A percentile compares a stretch with the other conserved stretches of the same genome.
These are phyloP conservation scores for Stachybotrys echinatus DNA, from an alignment of 2,329 filamentous ascomycete genomes.

Conservation along the genomic window DNA sequence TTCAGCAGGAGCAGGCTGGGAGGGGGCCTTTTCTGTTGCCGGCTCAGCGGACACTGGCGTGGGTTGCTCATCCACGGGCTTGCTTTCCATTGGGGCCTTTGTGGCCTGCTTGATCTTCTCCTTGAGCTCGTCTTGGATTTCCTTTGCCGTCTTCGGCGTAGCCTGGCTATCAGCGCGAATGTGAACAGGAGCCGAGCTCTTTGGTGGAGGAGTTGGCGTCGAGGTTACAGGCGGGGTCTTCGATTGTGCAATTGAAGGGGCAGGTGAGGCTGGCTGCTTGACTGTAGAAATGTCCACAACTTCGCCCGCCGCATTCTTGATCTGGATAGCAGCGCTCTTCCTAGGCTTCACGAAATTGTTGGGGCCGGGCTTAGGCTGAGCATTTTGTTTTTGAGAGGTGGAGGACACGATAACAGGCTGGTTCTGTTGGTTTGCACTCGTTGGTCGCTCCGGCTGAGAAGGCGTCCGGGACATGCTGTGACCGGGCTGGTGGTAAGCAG, in stretches of 20 bases:
- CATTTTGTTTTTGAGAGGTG: constrained; percentile 57
- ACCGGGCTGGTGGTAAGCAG: constrained; percentile 45
- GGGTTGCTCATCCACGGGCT: constrained; percentile 22
- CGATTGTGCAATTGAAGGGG: constrained; percentile 46
- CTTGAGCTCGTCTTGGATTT: constrained; percentile 79
- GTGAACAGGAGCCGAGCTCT: constrained; percentile 64
- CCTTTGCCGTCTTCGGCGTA: constrained; percentile 67
- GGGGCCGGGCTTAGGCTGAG: constrained; percentile 43
- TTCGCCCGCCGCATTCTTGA: constrained; percentile 80
- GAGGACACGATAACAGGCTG: constrained; percentile 58
- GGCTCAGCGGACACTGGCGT: constrained; percentile 23
- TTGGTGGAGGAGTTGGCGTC: constrained; percentile 74
- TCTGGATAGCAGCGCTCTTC: constrained; percentile 73
- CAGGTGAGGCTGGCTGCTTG: constrained; percentile 53
- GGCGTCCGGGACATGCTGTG: constrained; percentile 76
- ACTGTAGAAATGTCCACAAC: constrained; percentile 63
- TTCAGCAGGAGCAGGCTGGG: constrained; percentile 8
- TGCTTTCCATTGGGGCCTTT: constrained; percentile 23
- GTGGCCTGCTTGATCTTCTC: constrained; percentile 67
- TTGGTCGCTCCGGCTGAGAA: constrained; percentile 67
- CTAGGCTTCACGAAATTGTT: constrained; percentile 46
- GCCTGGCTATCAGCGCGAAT: constrained; percentile 64
- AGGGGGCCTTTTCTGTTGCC: constrained; percentile 21
- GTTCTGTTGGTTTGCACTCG: constrained; percentile 59
- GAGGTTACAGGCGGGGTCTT: constrained; percentile 69